Evolutionary conservation across 2,329 filamentous ascomycete species (phyloP).

Genomic region (Septoria petroselini): DNA sequence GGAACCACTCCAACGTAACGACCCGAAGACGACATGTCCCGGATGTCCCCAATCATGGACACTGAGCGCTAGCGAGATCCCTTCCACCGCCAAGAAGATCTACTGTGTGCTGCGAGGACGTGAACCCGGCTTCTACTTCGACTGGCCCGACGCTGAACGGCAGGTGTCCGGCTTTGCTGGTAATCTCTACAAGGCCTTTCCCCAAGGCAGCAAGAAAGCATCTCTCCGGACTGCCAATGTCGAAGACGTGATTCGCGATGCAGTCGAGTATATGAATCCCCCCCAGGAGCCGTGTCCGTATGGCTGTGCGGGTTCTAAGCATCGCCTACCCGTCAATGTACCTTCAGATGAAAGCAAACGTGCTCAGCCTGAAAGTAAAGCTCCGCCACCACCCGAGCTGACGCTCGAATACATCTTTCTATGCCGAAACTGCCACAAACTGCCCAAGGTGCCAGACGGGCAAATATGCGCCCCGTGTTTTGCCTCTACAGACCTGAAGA

Average conservation of each 20-base stretch:
- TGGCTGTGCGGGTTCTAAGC: slow-evolving; percentile 11
- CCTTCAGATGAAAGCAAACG: neutral
- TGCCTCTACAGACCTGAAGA: neutral
- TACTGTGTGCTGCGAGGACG: slow-evolving; percentile 15
- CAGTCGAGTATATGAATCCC: slow-evolving; percentile 16
- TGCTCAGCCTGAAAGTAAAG: neutral
- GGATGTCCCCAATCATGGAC: neutral
- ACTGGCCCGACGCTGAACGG: slow-evolving; percentile 15
- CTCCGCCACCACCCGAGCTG: too few species aligned
- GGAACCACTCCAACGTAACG: too few species aligned
- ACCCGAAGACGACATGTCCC: neutral
- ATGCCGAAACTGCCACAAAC: neutral
- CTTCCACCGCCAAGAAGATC: slow-evolving; percentile 12
- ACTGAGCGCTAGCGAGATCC: slow-evolving; percentile 3
- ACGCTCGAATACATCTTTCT: too few species aligned
- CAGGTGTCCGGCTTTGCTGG: slow-evolving; percentile 12
- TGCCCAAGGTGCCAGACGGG: neutral
- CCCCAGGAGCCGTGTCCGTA: slow-evolving; percentile 1
- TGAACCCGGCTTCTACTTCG: slow-evolving; percentile 19
- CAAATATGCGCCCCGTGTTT: neutral
- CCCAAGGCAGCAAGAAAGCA: slow-evolving; percentile 11
- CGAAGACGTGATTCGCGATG: slow-evolving; percentile 2
- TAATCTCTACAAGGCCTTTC: slow-evolving; percentile 12
- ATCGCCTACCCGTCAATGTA: too few species aligned
- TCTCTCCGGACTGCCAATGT: slow-evolving; percentile 7